Conservation (phyloP, 108 stramenopile genomes). For the Pseudonitzschia pungens region DNA sequence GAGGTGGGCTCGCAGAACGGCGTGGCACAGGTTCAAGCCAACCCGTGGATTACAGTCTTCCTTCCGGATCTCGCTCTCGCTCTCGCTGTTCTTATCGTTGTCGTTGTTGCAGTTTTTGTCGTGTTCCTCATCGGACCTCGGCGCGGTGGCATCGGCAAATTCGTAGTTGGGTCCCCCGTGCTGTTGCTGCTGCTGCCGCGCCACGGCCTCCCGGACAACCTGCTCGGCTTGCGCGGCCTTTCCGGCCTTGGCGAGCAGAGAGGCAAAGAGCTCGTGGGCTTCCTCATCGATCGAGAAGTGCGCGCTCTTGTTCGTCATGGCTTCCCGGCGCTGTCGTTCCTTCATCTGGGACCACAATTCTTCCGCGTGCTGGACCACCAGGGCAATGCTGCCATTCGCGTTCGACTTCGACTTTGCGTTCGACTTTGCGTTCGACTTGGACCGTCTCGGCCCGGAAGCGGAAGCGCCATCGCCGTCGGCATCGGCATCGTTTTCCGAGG, state of each 20-base stretch:
- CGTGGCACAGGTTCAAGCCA: slow-evolving; percentile 29
- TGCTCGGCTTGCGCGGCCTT: slow-evolving; percentile 14
- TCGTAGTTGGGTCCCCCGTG: not conserved
- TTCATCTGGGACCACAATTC: not conserved
- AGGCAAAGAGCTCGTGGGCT: slow-evolving; percentile 8
- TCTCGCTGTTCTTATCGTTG: not conserved
- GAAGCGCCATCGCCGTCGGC: not conserved
- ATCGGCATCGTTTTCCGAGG: not conserved
- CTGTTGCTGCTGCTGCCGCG: not conserved
- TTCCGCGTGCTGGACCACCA: slow-evolving; percentile 4
- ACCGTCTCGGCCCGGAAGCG: too few relatives aligned
- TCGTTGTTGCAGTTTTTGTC: not conserved
- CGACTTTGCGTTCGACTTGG: not conserved
- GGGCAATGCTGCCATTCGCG: not conserved
- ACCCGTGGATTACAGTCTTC: not conserved
- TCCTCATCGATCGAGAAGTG: not conserved
- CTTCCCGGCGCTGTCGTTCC: slow-evolving; percentile 4
- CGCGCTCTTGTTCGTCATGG: not conserved
- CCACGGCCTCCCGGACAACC: slow-evolving; percentile 10
- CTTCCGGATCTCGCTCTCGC: not conserved
- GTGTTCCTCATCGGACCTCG: not conserved
- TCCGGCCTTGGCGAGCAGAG: slow-evolving; percentile 25
- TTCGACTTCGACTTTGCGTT: not conserved
- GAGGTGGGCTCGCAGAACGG: slow-evolving; percentile 21
- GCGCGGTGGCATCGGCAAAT: not conserved